Evolutionary conservation across 306 rosid species (phyloP).

Genomic region (Abrus pulchellus): DNA sequence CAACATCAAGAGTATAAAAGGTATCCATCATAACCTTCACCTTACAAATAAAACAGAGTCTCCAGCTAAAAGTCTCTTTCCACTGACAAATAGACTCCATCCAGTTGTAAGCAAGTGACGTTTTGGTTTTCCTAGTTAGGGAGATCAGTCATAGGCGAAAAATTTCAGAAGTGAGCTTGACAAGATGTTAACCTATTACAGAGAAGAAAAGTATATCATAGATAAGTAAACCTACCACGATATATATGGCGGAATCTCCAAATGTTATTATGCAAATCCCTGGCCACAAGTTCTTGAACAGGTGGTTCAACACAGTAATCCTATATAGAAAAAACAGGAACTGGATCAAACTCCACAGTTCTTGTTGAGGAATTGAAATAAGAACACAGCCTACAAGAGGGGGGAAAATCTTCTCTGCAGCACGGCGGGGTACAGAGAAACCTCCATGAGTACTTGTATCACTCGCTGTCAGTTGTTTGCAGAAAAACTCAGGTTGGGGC

Average conservation of each 20-base stretch:
- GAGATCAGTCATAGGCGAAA: slow-evolving; percentile 6
- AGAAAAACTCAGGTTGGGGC: slow-evolving; percentile 82
- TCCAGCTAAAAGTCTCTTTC: slow-evolving; percentile 83
- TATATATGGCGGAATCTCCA: slow-evolving; percentile 92
- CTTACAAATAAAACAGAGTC: slow-evolving; percentile 82
- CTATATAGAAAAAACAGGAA: slow-evolving; percentile 49
- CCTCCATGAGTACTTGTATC: slow-evolving; percentile 94
- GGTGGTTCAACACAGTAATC: slow-evolving; percentile 85
- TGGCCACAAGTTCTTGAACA: slow-evolving; percentile 76
- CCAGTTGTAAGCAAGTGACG: slow-evolving; percentile 88
- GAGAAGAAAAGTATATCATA: not conserved
- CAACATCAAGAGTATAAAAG: not conserved
- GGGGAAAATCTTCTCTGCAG: slow-evolving; percentile 87
- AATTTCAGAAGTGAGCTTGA: slow-evolving; percentile 25
- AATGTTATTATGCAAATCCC: slow-evolving; percentile 78
- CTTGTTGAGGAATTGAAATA: not conserved
- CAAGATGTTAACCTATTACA: not conserved
- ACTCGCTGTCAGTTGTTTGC: slow-evolving; percentile 84
- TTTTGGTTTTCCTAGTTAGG: slow-evolving; percentile 73
- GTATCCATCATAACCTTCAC: slow-evolving; percentile 49
- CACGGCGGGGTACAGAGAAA: slow-evolving; percentile 90
- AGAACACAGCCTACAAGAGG: not conserved
- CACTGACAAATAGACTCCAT: slow-evolving; percentile 83
- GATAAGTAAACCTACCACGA: slow-evolving; percentile 56
- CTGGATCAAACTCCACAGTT: not conserved